phyloP scores from a whole-genome alignment of 768 basidiomycete species.

The Lactifluus volemus region DNA sequence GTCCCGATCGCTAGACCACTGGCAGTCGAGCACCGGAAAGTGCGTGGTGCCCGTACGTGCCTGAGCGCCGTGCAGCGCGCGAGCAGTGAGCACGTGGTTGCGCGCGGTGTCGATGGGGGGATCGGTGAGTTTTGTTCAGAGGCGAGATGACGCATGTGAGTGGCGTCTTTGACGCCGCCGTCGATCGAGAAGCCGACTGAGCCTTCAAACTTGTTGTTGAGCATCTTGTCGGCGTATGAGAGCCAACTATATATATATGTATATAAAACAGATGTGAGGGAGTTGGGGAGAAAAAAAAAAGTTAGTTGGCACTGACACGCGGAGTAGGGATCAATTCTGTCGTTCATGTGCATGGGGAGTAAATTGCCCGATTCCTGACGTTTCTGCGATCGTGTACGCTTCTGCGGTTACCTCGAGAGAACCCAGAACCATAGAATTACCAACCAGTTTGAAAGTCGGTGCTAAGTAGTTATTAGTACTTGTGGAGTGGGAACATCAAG shows the following conservation, averaged over 20 bases:
- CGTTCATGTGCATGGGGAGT: neutral
- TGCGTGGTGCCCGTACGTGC: constrained; percentile 37
- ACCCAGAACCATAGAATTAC: constrained; percentile 73
- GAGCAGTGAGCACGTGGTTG: constrained; percentile 70
- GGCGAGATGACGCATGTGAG: constrained; percentile 65
- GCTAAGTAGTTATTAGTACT: constrained; percentile 40
- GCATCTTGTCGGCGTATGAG: constrained; percentile 58
- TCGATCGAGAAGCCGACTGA: constrained; percentile 69
- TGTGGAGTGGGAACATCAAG: too few species aligned
- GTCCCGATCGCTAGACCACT: too few species aligned
- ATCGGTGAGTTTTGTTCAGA: constrained; percentile 58
- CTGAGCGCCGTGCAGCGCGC: constrained; percentile 53
- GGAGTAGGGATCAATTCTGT: constrained; percentile 65
- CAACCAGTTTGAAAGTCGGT: constrained; percentile 67
- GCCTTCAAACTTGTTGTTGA: constrained; percentile 67
- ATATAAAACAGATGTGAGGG: too few species aligned
- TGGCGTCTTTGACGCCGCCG: constrained; percentile 83
- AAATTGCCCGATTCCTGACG: constrained; percentile 61
- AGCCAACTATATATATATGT: constrained; percentile 32
- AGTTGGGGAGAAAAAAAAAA: too few species aligned
- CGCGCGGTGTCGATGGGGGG: constrained; percentile 67
- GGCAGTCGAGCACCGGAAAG: constrained; percentile 59
- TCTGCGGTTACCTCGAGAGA: constrained; percentile 73
- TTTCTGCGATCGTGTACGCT: constrained; percentile 76
- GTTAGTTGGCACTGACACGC: constrained; percentile 25